Evolutionary conservation across 2,329 filamentous ascomycete species (phyloP).

Genomic region (Clarireedia homoeocarpa): DNA sequence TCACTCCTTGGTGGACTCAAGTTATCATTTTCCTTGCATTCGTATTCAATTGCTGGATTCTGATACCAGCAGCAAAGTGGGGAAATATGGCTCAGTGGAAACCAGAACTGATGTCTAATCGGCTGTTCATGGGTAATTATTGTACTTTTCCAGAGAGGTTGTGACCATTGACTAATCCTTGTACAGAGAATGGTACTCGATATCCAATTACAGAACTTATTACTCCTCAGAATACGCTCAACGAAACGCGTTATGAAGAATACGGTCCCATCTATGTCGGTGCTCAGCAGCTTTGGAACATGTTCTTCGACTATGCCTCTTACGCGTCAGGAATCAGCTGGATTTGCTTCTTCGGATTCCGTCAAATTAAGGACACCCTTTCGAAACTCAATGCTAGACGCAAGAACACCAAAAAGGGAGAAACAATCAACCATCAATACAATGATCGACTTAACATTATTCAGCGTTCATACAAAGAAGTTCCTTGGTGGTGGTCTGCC

Average conservation of each 20-base stretch:
- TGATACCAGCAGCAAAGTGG: conserved; percentile 51
- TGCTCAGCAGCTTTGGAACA: conserved; percentile 48
- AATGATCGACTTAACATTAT: conserved; percentile 51
- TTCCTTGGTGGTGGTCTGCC: conserved; percentile 51
- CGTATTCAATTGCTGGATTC: conserved; percentile 48
- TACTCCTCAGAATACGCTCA: conserved; percentile 27
- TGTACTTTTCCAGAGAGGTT: background rate
- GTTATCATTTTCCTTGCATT: conserved; percentile 48
- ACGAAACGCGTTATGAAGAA: conserved; percentile 37
- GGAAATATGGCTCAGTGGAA: conserved; percentile 45
- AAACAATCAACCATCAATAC: conserved; percentile 45
- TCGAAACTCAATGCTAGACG: conserved; percentile 36
- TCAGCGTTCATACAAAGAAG: conserved; percentile 48
- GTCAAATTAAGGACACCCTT: conserved; percentile 39
- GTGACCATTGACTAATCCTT: background rate
- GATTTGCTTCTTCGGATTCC: conserved; percentile 48
- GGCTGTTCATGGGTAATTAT: conserved; percentile 39
- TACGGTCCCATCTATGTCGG: conserved; percentile 50
- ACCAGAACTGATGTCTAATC: conserved; percentile 50
- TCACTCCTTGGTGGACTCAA: conserved; percentile 53
- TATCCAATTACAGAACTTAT: conserved; percentile 32
- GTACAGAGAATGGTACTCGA: conserved; percentile 26
- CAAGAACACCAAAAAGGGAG: conserved; percentile 26
- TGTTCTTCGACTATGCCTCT: conserved; percentile 54
- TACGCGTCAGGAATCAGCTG: conserved; percentile 51